These are phyloP conservation scores for Aspergillus tubingensis DNA, from an alignment of 2,329 filamentous ascomycete genomes.

Conservation along the genomic window DNA sequence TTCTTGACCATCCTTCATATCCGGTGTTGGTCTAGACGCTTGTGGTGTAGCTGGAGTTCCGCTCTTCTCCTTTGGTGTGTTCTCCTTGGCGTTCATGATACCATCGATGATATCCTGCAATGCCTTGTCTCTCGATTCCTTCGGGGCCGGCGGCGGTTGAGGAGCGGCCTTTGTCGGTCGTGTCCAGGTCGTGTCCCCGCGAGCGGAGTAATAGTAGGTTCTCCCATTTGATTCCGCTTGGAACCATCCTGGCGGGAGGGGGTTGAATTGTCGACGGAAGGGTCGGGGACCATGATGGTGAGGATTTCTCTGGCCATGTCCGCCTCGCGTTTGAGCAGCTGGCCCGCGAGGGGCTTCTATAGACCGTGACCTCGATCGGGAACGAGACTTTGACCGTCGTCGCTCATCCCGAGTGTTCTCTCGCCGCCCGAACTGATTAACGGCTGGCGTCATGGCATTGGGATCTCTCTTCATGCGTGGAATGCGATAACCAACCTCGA, in stretches of 20 bases:
- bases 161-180: slow-evolving; percentile 70
- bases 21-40: slow-evolving; percentile 57
- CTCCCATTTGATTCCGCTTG: slow-evolving; percentile 71
- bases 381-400: slow-evolving; percentile 52
- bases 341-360: slow-evolving; percentile 49
- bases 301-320: slow-evolving; percentile 60
- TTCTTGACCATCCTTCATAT: slow-evolving; percentile 45
- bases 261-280: slow-evolving; percentile 57
- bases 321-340: slow-evolving; percentile 51
- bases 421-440: slow-evolving; percentile 65
- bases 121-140: slow-evolving; percentile 71
- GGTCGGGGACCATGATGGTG: slow-evolving; percentile 59
- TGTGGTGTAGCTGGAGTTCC: slow-evolving; percentile 67
- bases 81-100: slow-evolving; percentile 70
- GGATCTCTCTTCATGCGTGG: slow-evolving; percentile 83
- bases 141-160: slow-evolving; percentile 62
- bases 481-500: slow-evolving; percentile 91
- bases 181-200: slow-evolving; percentile 78
- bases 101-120: slow-evolving; percentile 84
- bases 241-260: slow-evolving; percentile 84
- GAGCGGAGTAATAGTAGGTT: slow-evolving; percentile 82
- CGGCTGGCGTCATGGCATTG: slow-evolving; percentile 57
- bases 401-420: slow-evolving; percentile 53
- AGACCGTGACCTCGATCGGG: slow-evolving; percentile 52
- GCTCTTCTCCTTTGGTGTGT: slow-evolving; percentile 55